A percentile compares a stretch with the other conserved stretches of the same genome.
phyloP scores from a whole-genome alignment of 306 rosid species.

The Macrotyloma uniflorum region DNA sequence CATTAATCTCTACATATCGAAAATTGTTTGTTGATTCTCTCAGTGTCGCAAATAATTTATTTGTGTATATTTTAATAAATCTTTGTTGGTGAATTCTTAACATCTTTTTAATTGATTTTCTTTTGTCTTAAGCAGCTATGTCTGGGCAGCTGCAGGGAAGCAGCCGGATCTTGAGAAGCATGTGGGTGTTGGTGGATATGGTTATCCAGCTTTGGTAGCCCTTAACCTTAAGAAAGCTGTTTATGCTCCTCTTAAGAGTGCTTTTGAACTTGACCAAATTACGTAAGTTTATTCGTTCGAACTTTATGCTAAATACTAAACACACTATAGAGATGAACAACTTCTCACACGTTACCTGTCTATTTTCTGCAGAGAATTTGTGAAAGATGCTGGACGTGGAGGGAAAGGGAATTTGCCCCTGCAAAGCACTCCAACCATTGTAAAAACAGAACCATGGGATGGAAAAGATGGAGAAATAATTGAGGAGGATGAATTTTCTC shows the following conservation, averaged over 20 bases:
- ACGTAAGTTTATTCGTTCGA: slow-evolving; percentile 54
- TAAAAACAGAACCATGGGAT: slow-evolving; percentile 86
- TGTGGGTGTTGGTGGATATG: slow-evolving; percentile 98
- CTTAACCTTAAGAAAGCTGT: slow-evolving; percentile 83
- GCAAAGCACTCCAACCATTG: slow-evolving; percentile 60
- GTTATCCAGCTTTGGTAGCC: slow-evolving; percentile 97
- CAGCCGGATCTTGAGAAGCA: slow-evolving; percentile 87
- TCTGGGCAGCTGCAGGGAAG: slow-evolving; percentile 92
- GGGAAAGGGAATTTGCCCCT: slow-evolving; percentile 92
- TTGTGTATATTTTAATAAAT: not conserved
- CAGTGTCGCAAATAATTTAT: slow-evolving; percentile 10
- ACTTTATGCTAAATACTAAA: slow-evolving; percentile 8
- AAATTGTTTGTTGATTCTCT: not conserved
- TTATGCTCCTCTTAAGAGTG: slow-evolving; percentile 97
- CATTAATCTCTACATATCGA: not conserved
- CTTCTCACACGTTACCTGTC: not conserved
- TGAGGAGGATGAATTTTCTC: slow-evolving; percentile 97
- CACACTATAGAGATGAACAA: slow-evolving; percentile 18
- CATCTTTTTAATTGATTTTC: not conserved
- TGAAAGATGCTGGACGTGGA: slow-evolving; percentile 89
- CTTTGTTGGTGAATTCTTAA: not conserved
- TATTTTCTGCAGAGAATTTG: slow-evolving; percentile 71
- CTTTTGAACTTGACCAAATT: slow-evolving; percentile 84
- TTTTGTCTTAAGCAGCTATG: slow-evolving; percentile 59
- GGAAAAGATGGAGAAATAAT: slow-evolving; percentile 92